These are phyloP conservation scores for Musa itinerans DNA, from an alignment of 176 grass and related monocot genomes.

Conservation along the genomic window DNA sequence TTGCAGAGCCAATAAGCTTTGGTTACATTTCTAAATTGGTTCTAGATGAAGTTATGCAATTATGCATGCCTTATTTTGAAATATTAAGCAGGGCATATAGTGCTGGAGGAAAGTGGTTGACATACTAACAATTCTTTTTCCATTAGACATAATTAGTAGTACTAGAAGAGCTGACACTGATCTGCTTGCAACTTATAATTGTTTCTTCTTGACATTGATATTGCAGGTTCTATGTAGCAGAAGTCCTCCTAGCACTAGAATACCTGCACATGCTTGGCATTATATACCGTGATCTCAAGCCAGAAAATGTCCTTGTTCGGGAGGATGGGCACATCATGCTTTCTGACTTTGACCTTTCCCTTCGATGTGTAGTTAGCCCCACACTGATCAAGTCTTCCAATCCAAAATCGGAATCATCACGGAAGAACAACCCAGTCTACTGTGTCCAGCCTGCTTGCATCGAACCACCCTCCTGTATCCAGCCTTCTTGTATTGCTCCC, in stretches of 20 bases:
- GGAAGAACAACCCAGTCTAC: not conserved
- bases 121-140: not conserved
- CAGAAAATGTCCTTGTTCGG: not conserved
- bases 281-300: not conserved
- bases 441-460: not conserved
- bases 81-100: too few relatives aligned
- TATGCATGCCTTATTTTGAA: too few relatives aligned
- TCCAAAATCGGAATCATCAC: not conserved
- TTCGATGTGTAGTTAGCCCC: slow-evolving; percentile 1
- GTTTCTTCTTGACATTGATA: not conserved
- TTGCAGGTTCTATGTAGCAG: slow-evolving; percentile 1
- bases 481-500: not conserved
- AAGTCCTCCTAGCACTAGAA: slow-evolving; percentile 1
- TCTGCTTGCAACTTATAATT: not conserved
- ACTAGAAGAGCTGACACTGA: not conserved
- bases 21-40: too few relatives aligned
- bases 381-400: not conserved
- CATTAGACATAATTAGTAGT: not conserved
- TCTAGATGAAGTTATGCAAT: too few relatives aligned
- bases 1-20: too few relatives aligned
- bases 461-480: not conserved
- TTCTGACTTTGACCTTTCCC: slow-evolving; percentile 1
- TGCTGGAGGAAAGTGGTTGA: too few relatives aligned
- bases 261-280: slow-evolving; percentile 8
- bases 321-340: slow-evolving; percentile 1